phyloP scores from a whole-genome alignment of 2,329 filamentous ascomycete genomes.

The Trichoderma sp. region DNA sequence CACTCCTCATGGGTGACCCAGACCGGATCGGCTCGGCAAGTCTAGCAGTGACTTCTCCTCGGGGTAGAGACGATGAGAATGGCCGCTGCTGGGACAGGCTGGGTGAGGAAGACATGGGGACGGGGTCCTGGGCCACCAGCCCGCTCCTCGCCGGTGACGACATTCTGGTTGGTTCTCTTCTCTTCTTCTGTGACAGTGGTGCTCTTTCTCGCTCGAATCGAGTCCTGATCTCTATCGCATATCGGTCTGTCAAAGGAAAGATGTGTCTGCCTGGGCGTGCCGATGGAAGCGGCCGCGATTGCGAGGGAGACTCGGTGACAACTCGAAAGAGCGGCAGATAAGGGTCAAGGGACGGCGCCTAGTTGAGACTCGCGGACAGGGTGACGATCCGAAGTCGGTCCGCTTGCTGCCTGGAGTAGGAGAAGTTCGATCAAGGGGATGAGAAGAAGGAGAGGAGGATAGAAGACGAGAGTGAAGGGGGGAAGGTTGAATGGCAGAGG shows the following conservation, averaged over 20 bases:
- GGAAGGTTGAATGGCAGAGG: background rate
- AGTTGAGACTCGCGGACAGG: background rate
- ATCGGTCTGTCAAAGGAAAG: slow-evolving; percentile 1
- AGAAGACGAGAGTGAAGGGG: background rate
- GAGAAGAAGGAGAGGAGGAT: background rate
- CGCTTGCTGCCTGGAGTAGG: background rate
- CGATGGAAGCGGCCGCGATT: background rate
- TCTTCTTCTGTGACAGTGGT: slow-evolving; percentile 9
- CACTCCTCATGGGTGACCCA: slow-evolving; percentile 43
- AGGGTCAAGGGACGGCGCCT: background rate
- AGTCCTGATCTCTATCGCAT: slow-evolving; percentile 17
- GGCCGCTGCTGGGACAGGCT: slow-evolving; percentile 47
- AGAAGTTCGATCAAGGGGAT: background rate
- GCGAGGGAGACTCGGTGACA: slow-evolving; percentile 21
- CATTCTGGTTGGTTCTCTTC: slow-evolving; percentile 35
- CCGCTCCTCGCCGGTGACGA: slow-evolving; percentile 43
- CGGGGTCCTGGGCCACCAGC: slow-evolving; percentile 38
- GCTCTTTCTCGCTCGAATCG: background rate
- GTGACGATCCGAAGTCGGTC: background rate
- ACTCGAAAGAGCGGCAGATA: background rate
- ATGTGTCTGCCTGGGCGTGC: background rate
- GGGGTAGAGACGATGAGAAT: slow-evolving; percentile 56
- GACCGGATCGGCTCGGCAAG: slow-evolving; percentile 60
- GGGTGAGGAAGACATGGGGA: slow-evolving; percentile 51
- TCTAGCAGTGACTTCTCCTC: slow-evolving; percentile 62